Evolutionary conservation across 2,329 filamentous ascomycete genomes (phyloP), one percentile per base, ranked within the genome.

Genomic region (Akanthomyces uredinophilus): DNA sequence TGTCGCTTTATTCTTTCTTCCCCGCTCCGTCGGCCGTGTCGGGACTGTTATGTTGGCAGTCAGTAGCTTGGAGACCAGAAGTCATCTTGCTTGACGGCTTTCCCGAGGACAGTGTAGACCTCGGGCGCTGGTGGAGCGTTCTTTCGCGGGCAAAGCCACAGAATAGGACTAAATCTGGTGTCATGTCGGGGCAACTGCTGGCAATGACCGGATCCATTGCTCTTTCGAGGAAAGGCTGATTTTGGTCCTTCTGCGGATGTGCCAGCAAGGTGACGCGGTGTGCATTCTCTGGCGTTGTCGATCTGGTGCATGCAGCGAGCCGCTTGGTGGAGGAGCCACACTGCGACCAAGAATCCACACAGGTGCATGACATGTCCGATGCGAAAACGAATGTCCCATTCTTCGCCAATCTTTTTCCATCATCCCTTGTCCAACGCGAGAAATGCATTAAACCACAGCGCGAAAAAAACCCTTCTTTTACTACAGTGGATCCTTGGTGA

Each of bases 151-250:
- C 56, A 41, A 32, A n/a, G 39, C 2, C 32, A 24, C 46, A 59
- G 11, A 41, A 51, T 37, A 39, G 41, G 57, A 59, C 56, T 50
- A 43, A 56, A 39, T 59, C 44, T 44, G 35, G 49, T 53, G 32
- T 16, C 32, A 24, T 32, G n/a, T 59, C 27, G 57, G 49, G 43
- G 39, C 49, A 60, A 35, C 37, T 32, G n/a, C n/a, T n/a, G n/a
- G n/a, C n/a, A 11, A 51, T 32, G 37, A 35, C 43, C 39, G 49
- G 57, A 53, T 44, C 37, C 16, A 60, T 43, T 37, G 39, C 49
- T 53, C 3, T 11, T 46, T 44, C 10, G 39, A 60, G 49, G 29
- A 43, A 52, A 35, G 56, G 18, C 6, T 39, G 14, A 2, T n/a
- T n/a, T 52, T 37, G n/a, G 11, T 47, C 16, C 20, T 18, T 20